A percentile compares a stretch with the other conserved stretches of the same genome.
Evolutionary conservation across 345 rosid species (phyloP).

Genomic region (Citrus reticulata): DNA sequence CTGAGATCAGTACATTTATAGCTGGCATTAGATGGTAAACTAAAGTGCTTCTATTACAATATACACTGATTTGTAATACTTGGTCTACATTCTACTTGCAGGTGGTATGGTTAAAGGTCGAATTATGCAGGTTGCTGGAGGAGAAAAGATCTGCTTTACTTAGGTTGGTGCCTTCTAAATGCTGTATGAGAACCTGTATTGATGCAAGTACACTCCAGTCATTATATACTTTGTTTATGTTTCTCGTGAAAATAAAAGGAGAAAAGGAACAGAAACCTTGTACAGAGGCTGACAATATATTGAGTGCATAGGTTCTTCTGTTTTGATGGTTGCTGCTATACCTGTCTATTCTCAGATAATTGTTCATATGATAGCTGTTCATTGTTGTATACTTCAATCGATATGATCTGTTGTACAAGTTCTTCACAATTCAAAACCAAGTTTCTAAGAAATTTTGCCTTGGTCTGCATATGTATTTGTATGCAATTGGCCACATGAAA

Average conservation of each 20-base stretch:
- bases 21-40: neutral
- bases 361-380: neutral
- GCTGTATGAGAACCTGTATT: neutral
- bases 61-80: neutral
- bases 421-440: no score
- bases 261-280: neutral
- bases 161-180: slow-evolving; percentile 45
- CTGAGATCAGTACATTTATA: neutral
- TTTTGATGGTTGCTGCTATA: no score
- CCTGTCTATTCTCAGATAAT: neutral
- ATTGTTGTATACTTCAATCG: neutral
- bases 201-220: neutral
- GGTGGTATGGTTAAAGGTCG: slow-evolving; percentile 92
- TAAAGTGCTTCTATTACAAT: neutral
- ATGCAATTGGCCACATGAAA: neutral
- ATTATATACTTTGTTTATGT: neutral
- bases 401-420: no score
- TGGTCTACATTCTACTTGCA: slow-evolving; percentile 31
- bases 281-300: neutral
- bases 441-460: neutral
- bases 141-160: slow-evolving; percentile 94
- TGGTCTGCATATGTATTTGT: neutral
- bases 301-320: no score
- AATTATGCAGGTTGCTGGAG: slow-evolving; percentile 90
- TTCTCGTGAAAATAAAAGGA: neutral